Evolutionary conservation across 371 early-diverging fungal genomes (phyloP).

Genomic region (Funneliformis caledonium): DNA sequence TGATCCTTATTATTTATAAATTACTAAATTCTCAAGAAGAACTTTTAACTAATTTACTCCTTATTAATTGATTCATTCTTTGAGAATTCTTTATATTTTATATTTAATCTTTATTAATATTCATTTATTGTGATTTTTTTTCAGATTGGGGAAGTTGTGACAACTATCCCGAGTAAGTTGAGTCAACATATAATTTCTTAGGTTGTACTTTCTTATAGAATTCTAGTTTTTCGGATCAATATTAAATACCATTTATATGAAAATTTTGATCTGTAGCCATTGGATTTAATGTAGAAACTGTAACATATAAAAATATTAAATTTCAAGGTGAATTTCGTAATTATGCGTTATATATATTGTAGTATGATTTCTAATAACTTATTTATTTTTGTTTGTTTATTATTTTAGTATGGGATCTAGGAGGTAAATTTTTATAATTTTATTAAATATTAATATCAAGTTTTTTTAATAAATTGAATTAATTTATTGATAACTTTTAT

Average conservation of each 20-base stretch:
- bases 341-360: not conserved
- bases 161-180: constrained; percentile 89
- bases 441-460: constrained; percentile 41
- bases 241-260: not conserved
- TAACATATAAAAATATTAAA: constrained; percentile 96
- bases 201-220: not conserved
- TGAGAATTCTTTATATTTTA: not conserved
- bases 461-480: not conserved
- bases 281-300: constrained; percentile 93
- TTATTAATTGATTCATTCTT: not conserved
- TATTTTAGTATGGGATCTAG: constrained; percentile 85
- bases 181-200: not conserved
- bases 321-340: constrained; percentile 68
- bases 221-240: not conserved
- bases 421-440: constrained; percentile 59
- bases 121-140: constrained; percentile 31
- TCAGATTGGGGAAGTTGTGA: constrained; percentile 92
- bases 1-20: not conserved
- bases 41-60: not conserved
- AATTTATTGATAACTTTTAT: constrained; percentile 41
- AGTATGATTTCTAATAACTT: constrained; percentile 17
- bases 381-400: constrained; percentile 4
- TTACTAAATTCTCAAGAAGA: not conserved
- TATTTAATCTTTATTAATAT: not conserved
- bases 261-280: constrained; percentile 50